Evolutionary conservation across 768 basidiomycete genomes (phyloP), one percentile per base, ranked within the genome.

Genomic region (Suillus bovinus): DNA sequence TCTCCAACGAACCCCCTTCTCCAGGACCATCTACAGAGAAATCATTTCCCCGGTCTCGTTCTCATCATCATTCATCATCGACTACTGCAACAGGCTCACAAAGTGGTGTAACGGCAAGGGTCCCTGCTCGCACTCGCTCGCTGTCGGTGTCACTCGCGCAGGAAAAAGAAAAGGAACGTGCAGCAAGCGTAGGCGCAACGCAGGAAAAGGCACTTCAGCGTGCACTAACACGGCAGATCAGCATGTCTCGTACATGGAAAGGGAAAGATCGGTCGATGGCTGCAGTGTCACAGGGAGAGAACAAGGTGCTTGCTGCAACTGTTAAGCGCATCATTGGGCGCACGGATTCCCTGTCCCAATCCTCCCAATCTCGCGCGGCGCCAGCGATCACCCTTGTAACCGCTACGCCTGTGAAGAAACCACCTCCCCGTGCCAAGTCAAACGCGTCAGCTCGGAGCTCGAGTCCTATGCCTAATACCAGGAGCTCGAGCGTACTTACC

Each of bases 201-300:
- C 59, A 60, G 59, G 72, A 69, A 3, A 66, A 67, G 46, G 72
- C 75, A 7, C 84, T 84, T 68, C 84, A 84, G 64, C 80, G 83
- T 11, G 75, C 82, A 1, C 74, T 91, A n/a, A 86, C 80, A 62
- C 81, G 88, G 36, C 89, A 92, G 70, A 80, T 91, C 64, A 91
- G 88, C 74, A 93, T 92, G 90, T 86, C 86, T 20, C 81, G 89
- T 36, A 82, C 76, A 27, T 90, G 91, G 75, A 90, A 86, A 68
- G 80, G 79, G 52, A 61, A 81, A 67, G 56, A 54, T 47, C n/a
- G 63, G 58, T 22, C 49, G 39, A 24, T 58, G 47, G 22, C 63
- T 64, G 22, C 64, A 64, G 68, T 64, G 24, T 62, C 67, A 46
- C 62, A 63, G 24, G 59, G 60, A 22, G 58, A 69, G n/a, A 61